phyloP scores from a whole-genome alignment of 2,329 filamentous ascomycete species.

The Ilyonectria robusta region DNA sequence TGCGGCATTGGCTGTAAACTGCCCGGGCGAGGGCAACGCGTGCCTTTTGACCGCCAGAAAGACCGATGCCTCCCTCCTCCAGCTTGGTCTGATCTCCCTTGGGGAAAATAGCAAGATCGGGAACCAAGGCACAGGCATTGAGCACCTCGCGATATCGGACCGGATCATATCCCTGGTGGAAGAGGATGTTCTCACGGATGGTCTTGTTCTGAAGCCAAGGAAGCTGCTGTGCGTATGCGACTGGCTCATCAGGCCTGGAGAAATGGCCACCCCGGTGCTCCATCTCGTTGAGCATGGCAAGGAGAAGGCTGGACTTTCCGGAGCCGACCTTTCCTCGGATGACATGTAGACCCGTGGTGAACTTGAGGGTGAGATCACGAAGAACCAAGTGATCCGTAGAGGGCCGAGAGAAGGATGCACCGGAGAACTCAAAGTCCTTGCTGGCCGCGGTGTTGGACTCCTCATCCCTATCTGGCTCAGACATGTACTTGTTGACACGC shows the following conservation, averaged over 20 bases:
- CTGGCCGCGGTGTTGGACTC: constrained; percentile 53
- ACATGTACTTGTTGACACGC: constrained; percentile 89
- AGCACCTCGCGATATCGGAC: constrained; percentile 71
- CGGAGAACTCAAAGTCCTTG: constrained; percentile 66
- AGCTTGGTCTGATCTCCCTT: constrained; percentile 72
- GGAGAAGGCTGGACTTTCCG: constrained; percentile 73
- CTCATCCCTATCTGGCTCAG: constrained; percentile 81
- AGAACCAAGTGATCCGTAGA: constrained; percentile 71
- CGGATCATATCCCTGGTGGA: constrained; percentile 69
- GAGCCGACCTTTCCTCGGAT: constrained; percentile 72
- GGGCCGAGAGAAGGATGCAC: constrained; percentile 86
- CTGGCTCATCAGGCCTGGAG: constrained; percentile 62
- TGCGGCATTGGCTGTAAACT: constrained; percentile 70
- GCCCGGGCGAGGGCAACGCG: constrained; percentile 75
- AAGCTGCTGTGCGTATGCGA: constrained; percentile 72
- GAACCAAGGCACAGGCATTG: constrained; percentile 70
- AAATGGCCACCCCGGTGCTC: constrained; percentile 73
- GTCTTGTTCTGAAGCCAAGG: constrained; percentile 78
- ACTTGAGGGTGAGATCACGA: constrained; percentile 60
- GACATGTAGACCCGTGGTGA: constrained; percentile 66
- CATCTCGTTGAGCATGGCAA: constrained; percentile 73
- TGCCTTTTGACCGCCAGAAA: constrained; percentile 75
- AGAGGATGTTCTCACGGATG: constrained; percentile 75
- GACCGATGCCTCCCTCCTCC: constrained; percentile 73
- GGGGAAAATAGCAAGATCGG: constrained; percentile 70